Percentiles rank a stretch among this genome's conserved stretches.
phyloP scores from a whole-genome alignment of 257 asterid genomes.

The Fraxinus americana region DNA sequence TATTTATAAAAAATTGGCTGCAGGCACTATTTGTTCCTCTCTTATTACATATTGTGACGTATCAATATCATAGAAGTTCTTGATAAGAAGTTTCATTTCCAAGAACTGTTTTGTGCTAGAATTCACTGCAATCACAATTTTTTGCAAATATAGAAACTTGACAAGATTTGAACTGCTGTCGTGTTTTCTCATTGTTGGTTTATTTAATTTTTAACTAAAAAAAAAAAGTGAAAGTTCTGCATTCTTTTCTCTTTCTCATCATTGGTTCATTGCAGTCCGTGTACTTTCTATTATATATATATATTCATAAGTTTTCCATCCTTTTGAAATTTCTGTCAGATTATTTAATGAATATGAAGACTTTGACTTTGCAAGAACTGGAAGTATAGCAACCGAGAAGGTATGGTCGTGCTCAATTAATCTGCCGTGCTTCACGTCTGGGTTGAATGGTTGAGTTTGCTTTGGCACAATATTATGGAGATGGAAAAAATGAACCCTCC shows the following conservation, averaged over 20 bases:
- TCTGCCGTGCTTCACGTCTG: not conserved
- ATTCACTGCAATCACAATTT: not conserved
- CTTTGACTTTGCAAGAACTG: conserved; percentile 90
- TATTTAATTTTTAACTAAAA: not conserved
- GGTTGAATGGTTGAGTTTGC: not conserved
- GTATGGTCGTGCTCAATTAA: conserved; percentile 31
- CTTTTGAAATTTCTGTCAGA: conserved; percentile 38
- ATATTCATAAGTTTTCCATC: not conserved
- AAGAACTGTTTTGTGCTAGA: not conserved
- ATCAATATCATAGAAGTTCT: not conserved
- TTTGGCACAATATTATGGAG: not conserved
- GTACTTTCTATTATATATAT: not conserved
- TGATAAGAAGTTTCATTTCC: too few species aligned
- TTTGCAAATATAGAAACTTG: not conserved
- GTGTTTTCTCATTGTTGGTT: not conserved
- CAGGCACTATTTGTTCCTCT: not conserved
- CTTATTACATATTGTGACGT: not conserved
- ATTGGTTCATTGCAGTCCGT: not conserved
- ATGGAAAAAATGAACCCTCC: not conserved
- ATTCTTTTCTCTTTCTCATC: not conserved
- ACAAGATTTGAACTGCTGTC: not conserved
- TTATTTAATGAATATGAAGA: conserved; percentile 75
- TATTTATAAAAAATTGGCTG: not conserved
- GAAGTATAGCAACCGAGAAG: conserved; percentile 75
- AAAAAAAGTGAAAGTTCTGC: not conserved